A percentile compares a stretch with the other conserved stretches of the same genome.
Conservation (phyloP, 2,329 filamentous ascomycete genomes). For the Sporothrix mexicana region DNA sequence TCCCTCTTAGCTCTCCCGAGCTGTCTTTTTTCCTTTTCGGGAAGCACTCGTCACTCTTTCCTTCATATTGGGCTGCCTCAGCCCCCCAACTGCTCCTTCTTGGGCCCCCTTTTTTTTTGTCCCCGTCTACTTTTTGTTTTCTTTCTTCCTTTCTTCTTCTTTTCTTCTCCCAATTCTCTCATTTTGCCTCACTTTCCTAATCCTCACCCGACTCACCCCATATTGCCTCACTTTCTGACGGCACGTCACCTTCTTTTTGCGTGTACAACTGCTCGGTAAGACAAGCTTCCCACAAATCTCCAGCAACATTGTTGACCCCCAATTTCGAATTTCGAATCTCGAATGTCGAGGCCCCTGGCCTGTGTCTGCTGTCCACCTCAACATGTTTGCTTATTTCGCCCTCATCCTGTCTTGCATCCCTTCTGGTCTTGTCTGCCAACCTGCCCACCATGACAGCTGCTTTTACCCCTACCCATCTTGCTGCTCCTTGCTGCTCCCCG, state of each 20-base stretch:
- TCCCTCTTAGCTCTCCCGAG: background rate
- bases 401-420: background rate
- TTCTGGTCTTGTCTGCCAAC: background rate
- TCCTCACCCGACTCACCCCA: background rate
- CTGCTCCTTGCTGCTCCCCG: background rate
- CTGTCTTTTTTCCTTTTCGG: slow-evolving; percentile 7
- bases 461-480: slow-evolving; percentile 9
- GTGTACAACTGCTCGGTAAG: slow-evolving; percentile 7
- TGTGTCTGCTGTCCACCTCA: too few species aligned
- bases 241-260: background rate
- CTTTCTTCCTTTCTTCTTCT: background rate
- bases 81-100: background rate
- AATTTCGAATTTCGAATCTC: background rate
- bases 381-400: background rate
- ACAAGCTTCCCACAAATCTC: background rate
- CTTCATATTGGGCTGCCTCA: slow-evolving; percentile 31
- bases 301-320: slow-evolving; percentile 9
- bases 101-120: background rate
- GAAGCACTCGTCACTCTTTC: slow-evolving; percentile 10
- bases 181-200: background rate
- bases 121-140: background rate
- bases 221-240: background rate
- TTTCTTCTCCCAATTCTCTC: background rate
- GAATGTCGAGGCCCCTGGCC: too few species aligned
- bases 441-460: slow-evolving; percentile 29